A percentile compares a stretch with the other conserved stretches of the same genome.
phyloP scores from a whole-genome alignment of 129 eudicot genomes.

The Helianthus annuus region DNA sequence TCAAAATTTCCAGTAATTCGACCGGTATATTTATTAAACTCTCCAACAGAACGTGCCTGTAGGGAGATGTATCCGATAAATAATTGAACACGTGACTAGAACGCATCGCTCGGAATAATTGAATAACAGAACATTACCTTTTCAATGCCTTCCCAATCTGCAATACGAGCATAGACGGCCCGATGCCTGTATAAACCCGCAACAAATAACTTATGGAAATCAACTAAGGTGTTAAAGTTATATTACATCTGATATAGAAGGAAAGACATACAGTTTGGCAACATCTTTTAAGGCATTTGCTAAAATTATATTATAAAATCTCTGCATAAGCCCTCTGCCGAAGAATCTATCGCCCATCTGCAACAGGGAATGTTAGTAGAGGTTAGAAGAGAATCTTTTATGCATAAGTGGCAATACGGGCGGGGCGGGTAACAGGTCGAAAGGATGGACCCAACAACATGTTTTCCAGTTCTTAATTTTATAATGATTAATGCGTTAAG shows the following conservation, averaged over 20 bases:
- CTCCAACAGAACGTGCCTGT: slow-evolving; percentile 72
- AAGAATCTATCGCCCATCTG: slow-evolving; percentile 83
- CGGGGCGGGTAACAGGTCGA: neutral
- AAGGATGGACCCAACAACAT: neutral
- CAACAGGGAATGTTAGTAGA: slow-evolving; percentile 14
- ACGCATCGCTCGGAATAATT: neutral
- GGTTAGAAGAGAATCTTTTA: neutral
- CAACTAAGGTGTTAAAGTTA: neutral
- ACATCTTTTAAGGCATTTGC: slow-evolving; percentile 61
- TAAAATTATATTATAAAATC: slow-evolving; percentile 65
- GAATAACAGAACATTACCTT: slow-evolving; percentile 41
- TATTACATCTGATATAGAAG: neutral
- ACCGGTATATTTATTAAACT: slow-evolving; percentile 67
- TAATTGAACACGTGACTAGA: neutral
- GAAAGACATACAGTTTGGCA: slow-evolving; percentile 61
- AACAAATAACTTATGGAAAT: slow-evolving; percentile 15
- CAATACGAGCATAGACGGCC: slow-evolving; percentile 60
- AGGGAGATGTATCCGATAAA: slow-evolving; percentile 6
- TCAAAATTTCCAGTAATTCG: slow-evolving; percentile 63
- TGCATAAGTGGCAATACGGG: neutral
- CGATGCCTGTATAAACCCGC: slow-evolving; percentile 51
- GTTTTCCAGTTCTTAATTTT: neutral
- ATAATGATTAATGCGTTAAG: neutral
- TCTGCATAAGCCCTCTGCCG: slow-evolving; percentile 66
- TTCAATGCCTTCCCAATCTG: slow-evolving; percentile 78